phyloP scores from a whole-genome alignment of 179 eudicot species.

The Corrigiola litoralis region DNA sequence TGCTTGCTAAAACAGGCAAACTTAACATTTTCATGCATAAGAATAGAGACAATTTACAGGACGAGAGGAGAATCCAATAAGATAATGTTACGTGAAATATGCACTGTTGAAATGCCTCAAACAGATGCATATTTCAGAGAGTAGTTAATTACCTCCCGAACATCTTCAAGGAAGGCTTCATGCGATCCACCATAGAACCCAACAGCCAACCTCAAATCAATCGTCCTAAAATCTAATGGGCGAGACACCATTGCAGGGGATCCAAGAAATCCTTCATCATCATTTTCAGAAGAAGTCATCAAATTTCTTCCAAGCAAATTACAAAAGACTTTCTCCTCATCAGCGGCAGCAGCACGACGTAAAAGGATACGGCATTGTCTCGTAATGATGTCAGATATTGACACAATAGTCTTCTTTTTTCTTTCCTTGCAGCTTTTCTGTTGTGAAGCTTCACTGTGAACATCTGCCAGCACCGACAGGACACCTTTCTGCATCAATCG shows the following conservation, averaged over 20 bases:
- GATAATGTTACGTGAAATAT: background rate
- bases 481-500: constrained; percentile 75
- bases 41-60: background rate
- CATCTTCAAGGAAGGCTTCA: constrained; percentile 91
- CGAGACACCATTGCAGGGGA: constrained; percentile 83
- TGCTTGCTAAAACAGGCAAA: too few relatives aligned
- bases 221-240: constrained; percentile 82
- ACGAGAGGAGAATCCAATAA: background rate
- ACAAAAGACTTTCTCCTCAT: constrained; percentile 69
- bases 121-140: background rate
- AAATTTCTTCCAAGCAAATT: constrained; percentile 72
- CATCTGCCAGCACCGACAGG: constrained; percentile 58
- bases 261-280: constrained; percentile 86
- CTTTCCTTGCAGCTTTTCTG: constrained; percentile 45
- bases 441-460: constrained; percentile 34
- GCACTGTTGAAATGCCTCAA: background rate
- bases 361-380: constrained; percentile 79
- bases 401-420: constrained; percentile 39
- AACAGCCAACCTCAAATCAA: constrained; percentile 83
- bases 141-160: constrained; percentile 57
- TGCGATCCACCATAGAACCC: constrained; percentile 81
- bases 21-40: too few relatives aligned
- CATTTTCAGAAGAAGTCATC: constrained; percentile 55
- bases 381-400: constrained; percentile 57
- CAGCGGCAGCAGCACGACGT: constrained; percentile 62